Conservation (phyloP, 768 basidiomycete species). For the Kwoniella heveanensis region DNA sequence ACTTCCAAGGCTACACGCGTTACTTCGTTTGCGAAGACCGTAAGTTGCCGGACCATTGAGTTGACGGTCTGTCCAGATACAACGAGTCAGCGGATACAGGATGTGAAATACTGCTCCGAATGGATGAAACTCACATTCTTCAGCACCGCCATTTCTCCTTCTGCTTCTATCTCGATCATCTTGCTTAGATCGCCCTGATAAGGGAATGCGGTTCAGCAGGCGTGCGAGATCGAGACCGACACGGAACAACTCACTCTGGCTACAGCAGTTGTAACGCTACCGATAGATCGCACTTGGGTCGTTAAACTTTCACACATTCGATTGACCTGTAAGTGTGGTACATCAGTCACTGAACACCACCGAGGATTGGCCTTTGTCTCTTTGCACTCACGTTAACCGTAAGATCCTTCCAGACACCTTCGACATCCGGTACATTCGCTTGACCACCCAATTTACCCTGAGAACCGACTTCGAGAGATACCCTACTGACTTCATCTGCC, state of each 20-base stretch:
- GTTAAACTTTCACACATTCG: slow-evolving; percentile 59
- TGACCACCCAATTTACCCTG: slow-evolving; percentile 85
- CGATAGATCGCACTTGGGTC: slow-evolving; percentile 58
- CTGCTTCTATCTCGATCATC: slow-evolving; percentile 83
- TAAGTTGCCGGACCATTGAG: slow-evolving; percentile 54
- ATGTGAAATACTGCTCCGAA: not conserved
- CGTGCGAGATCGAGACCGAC: not conserved
- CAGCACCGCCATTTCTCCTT: slow-evolving; percentile 74
- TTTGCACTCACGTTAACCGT: slow-evolving; percentile 53
- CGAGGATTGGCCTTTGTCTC: not conserved
- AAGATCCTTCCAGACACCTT: slow-evolving; percentile 83
- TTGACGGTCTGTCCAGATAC: slow-evolving; percentile 50
- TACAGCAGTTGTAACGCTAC: slow-evolving; percentile 57
- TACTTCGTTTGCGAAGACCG: slow-evolving; percentile 53
- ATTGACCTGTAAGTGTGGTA: slow-evolving; percentile 49
- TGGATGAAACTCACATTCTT: slow-evolving; percentile 53
- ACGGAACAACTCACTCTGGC: slow-evolving; percentile 46
- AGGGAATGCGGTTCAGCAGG: not conserved
- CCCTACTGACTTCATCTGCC: slow-evolving; percentile 86
- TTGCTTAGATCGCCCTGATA: slow-evolving; percentile 58
- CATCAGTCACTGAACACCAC: slow-evolving; percentile 24
- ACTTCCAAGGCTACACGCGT: slow-evolving; percentile 57
- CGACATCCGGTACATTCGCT: slow-evolving; percentile 85
- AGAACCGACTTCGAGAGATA: slow-evolving; percentile 60
- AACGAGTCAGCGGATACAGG: not conserved